Evolutionary conservation across 1,139 yeast genomes (phyloP), one percentile per base, ranked within the genome.

Genomic region (Hyphopichia buzzinii): DNA sequence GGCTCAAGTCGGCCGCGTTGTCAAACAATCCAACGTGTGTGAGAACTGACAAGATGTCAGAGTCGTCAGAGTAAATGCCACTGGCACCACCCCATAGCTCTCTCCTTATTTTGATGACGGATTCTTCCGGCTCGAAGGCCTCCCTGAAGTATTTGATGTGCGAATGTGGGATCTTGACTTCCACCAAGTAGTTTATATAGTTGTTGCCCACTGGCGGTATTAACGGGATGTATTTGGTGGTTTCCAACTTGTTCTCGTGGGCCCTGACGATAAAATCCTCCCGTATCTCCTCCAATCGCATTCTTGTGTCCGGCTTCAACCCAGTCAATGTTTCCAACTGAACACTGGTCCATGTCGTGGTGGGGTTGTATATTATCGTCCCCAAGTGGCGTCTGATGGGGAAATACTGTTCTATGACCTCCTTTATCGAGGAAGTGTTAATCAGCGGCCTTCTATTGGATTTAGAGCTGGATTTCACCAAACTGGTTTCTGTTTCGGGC

Each of bases 31-130:
- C 97, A 42, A 77, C 62, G 52, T 92, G 97, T 42, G 79, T 74
- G 40, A 90, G 62, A 0, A 82, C 84, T 3, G 86, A 72, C 29
- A 92, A 72, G 3, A 90, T 64, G 55, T 92, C 96, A 1, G 95
- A 84, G 59, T 92, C 98, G 57, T 92, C 97, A 1, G 97, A 86
- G 58, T 90, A 92, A 3, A 92, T 68, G 2, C 74, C 74, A 24
- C 66, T 53, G 36, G 84, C 89, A 0, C 96, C 87, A 2, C 98
- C 98, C 97, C 97, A 92, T 2, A 89, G 52, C 38, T 77, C 76
- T 29, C 95, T 65, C 41, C 75, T 69, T 27, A 46, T 34, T 14
- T 46, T 37, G 13, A 54, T 54, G 12, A 68, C 62, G 26, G 69
- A 64, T 21, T 60, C 61, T 39, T 72, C 55, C 8, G 55, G 43